Evolutionary conservation across 495 filamentous ascomycete species (phyloP).

Genomic region (Xylaria grammica): DNA sequence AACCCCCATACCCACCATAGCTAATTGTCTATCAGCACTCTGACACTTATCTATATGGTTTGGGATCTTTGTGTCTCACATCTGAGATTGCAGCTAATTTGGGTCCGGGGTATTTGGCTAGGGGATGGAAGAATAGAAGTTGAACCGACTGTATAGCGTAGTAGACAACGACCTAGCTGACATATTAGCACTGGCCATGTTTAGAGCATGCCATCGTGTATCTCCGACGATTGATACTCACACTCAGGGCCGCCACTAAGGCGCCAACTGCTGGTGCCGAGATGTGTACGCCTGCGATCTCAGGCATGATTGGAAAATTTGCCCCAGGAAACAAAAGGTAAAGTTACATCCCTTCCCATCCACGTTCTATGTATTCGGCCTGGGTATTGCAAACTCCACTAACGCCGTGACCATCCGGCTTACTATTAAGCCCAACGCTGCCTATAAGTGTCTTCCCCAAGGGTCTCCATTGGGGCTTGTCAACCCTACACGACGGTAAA

Average conservation of each 20-base stretch:
- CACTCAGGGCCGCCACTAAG: neutral
- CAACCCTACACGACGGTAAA: neutral
- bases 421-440: neutral
- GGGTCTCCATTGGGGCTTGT: neutral
- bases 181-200: neutral
- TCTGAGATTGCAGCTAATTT: constrained; percentile 19
- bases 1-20: constrained; percentile 20
- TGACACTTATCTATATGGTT: neutral
- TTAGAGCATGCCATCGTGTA: neutral
- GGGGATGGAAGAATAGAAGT: constrained; percentile 20
- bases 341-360: neutral
- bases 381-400: neutral
- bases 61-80: neutral
- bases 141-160: neutral
- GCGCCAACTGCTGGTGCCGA: constrained; percentile 3
- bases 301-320: neutral
- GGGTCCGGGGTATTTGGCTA: constrained; percentile 21
- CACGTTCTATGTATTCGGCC: neutral
- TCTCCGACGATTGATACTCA: neutral
- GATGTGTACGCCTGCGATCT: constrained; percentile 1
- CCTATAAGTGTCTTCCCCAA: too few species aligned
- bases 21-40: constrained; percentile 7
- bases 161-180: constrained; percentile 4
- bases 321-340: neutral
- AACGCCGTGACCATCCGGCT: neutral